These are phyloP conservation scores for Avena sativa DNA, from an alignment of 176 grass and related monocot species.

Conservation along the genomic window DNA sequence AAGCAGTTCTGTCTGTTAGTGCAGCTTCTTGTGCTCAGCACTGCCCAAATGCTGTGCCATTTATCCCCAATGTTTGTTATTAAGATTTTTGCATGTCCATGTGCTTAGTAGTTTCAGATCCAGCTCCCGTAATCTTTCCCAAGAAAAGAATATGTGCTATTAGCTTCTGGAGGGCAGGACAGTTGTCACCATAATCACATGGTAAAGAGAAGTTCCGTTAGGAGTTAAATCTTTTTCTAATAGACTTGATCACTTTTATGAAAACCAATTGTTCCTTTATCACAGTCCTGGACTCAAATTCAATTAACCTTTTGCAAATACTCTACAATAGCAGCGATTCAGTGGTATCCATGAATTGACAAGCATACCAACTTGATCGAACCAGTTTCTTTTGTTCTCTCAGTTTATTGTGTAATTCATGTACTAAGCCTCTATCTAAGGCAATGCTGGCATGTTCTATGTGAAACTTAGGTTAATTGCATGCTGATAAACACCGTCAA, in stretches of 20 bases:
- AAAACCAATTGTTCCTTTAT: constrained; percentile 9
- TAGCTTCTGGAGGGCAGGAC: not conserved
- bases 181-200: not conserved
- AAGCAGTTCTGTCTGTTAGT: not conserved
- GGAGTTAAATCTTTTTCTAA: not conserved
- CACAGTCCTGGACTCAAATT: not conserved
- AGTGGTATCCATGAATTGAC: not conserved
- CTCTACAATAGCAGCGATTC: not conserved
- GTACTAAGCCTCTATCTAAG: not conserved
- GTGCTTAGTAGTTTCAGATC: not conserved
- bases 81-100: not conserved
- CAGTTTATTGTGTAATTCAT: not conserved
- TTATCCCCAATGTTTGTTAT: not conserved
- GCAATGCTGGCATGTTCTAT: constrained; percentile 5
- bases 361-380: not conserved
- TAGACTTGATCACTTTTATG: not conserved
- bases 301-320: not conserved
- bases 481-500: constrained; percentile 7
- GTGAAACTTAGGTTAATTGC: not conserved
- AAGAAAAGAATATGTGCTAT: constrained; percentile 4
- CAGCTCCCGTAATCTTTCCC: not conserved
- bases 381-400: not conserved
- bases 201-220: constrained; percentile 3
- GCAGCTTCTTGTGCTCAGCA: not conserved
- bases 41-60: not conserved